These are phyloP conservation scores for Microbotryum scabiosae DNA, from an alignment of 1,284 basidiomycete genomes.

Conservation along the genomic window DNA sequence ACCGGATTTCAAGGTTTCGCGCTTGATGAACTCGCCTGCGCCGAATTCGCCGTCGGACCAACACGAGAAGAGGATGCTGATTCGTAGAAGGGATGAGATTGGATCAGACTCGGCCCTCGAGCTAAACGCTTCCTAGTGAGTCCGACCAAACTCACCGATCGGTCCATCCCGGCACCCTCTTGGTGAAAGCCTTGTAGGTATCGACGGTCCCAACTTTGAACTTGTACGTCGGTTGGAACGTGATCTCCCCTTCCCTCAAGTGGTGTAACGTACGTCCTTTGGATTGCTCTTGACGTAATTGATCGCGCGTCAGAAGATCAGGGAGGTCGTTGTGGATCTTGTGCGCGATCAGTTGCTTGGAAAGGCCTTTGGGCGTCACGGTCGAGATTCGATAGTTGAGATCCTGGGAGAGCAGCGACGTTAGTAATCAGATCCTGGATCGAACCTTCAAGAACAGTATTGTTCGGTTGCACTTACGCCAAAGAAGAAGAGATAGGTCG, in stretches of 20 bases:
- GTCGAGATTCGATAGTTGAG: slow-evolving; percentile 77
- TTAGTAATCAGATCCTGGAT: not conserved
- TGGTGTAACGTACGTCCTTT: slow-evolving; percentile 52
- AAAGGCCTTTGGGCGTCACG: slow-evolving; percentile 45
- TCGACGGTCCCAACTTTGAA: slow-evolving; percentile 68
- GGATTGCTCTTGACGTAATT: slow-evolving; percentile 55
- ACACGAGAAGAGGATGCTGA: slow-evolving; percentile 66
- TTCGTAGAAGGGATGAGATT: too few relatives aligned
- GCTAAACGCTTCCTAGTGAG: too few relatives aligned
- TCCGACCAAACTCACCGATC: slow-evolving; percentile 50
- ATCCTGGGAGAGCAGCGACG: slow-evolving; percentile 53
- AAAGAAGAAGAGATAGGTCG: slow-evolving; percentile 51
- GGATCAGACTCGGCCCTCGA: too few relatives aligned
- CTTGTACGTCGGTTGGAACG: slow-evolving; percentile 83
- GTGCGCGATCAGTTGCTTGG: slow-evolving; percentile 25
- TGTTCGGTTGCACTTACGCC: slow-evolving; percentile 34
- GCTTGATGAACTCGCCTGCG: slow-evolving; percentile 7
- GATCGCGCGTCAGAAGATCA: slow-evolving; percentile 64
- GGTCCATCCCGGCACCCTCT: slow-evolving; percentile 84
- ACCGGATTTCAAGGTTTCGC: too few relatives aligned
- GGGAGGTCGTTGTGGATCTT: slow-evolving; percentile 18
- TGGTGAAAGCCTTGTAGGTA: slow-evolving; percentile 53
- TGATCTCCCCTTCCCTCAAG: slow-evolving; percentile 71
- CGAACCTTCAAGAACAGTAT: not conserved
- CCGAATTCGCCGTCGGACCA: slow-evolving; percentile 49